A percentile compares a stretch with the other conserved stretches of the same genome.
Evolutionary conservation across 1,139 yeast genomes (phyloP).

Genomic region (Taphrina pruni): DNA sequence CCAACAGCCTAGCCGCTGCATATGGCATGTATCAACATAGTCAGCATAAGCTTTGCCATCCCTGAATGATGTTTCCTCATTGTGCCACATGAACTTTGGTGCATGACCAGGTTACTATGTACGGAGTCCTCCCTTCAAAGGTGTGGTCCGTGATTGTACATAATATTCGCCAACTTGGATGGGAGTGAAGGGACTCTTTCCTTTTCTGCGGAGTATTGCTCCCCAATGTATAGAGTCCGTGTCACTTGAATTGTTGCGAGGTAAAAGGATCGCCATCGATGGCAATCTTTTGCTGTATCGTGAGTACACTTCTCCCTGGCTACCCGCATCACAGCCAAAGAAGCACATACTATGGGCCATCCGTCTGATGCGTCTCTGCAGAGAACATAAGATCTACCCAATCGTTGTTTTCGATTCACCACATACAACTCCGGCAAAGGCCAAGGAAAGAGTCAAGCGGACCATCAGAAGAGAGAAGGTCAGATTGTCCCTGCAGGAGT

Average conservation of each 20-base stretch:
- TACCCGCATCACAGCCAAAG: constrained; percentile 1
- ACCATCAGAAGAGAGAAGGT: constrained; percentile 4
- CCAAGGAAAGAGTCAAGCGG: constrained; percentile 28
- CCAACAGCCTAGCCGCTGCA: too few species aligned
- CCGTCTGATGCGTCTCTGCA: constrained; percentile 23
- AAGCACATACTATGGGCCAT: constrained; percentile 28
- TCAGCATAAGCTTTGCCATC: too few species aligned
- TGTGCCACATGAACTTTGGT: too few species aligned
- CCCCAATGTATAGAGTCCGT: constrained; percentile 3
- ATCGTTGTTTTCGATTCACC: constrained; percentile 37
- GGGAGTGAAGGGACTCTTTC: constrained; percentile 39
- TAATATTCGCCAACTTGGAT: background rate
- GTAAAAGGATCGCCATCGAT: constrained; percentile 35
- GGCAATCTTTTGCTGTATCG: constrained; percentile 31
- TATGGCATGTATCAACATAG: too few species aligned
- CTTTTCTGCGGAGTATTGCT: constrained; percentile 11
- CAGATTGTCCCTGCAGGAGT: background rate
- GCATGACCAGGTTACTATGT: too few species aligned
- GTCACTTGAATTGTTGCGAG: constrained; percentile 4
- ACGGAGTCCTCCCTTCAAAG: too few species aligned
- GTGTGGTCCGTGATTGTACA: background rate
- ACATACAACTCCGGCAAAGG: constrained; percentile 38
- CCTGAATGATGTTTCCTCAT: too few species aligned
- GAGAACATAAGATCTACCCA: constrained; percentile 15
- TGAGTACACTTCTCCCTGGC: constrained; percentile 37